These are phyloP conservation scores for Candida adriatica DNA, from an alignment of 805 yeast species.

Conservation along the genomic window DNA sequence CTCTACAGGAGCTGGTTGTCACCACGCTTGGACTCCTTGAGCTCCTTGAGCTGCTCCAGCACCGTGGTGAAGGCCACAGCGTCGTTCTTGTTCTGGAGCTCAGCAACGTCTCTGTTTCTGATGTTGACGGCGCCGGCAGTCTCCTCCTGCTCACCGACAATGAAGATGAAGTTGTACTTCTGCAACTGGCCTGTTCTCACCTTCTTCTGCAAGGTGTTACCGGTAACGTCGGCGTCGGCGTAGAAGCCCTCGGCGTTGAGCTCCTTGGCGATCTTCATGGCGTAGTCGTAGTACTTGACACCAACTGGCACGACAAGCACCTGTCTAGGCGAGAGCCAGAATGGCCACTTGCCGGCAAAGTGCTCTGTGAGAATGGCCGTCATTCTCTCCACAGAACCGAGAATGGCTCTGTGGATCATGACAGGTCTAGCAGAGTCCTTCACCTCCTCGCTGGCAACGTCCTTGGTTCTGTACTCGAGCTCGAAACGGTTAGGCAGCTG, in stretches of 20 bases:
- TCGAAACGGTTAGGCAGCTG: slow-evolving; percentile 94
- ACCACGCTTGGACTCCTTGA: slow-evolving; percentile 68
- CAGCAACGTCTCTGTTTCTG: slow-evolving; percentile 92
- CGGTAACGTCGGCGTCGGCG: slow-evolving; percentile 88
- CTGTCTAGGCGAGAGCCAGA: slow-evolving; percentile 99
- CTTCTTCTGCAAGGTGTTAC: slow-evolving; percentile 97
- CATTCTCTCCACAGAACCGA: slow-evolving; percentile 99
- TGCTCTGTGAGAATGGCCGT: slow-evolving; percentile 97
- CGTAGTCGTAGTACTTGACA: slow-evolving; percentile 86
- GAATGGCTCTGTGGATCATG: slow-evolving; percentile 98
- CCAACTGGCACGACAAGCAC: slow-evolving; percentile 95
- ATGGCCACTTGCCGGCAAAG: slow-evolving; percentile 99
- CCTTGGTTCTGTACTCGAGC: slow-evolving; percentile 75
- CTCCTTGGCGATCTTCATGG: slow-evolving; percentile 66
- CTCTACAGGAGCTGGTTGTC: slow-evolving; percentile 43
- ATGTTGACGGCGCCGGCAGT: slow-evolving; percentile 76
- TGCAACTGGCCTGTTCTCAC: slow-evolving; percentile 93
- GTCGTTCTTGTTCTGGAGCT: slow-evolving; percentile 88
- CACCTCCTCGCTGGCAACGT: slow-evolving; percentile 35
- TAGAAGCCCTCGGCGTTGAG: slow-evolving; percentile 72
- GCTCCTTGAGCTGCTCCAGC: slow-evolving; percentile 54
- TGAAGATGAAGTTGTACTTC: slow-evolving; percentile 91
- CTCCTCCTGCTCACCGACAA: slow-evolving; percentile 95
- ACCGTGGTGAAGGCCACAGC: slow-evolving; percentile 70
- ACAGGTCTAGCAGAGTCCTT: slow-evolving; percentile 79